phyloP scores from a whole-genome alignment of 73 alveolate genomes.

The Blepharisma japonicum region DNA sequence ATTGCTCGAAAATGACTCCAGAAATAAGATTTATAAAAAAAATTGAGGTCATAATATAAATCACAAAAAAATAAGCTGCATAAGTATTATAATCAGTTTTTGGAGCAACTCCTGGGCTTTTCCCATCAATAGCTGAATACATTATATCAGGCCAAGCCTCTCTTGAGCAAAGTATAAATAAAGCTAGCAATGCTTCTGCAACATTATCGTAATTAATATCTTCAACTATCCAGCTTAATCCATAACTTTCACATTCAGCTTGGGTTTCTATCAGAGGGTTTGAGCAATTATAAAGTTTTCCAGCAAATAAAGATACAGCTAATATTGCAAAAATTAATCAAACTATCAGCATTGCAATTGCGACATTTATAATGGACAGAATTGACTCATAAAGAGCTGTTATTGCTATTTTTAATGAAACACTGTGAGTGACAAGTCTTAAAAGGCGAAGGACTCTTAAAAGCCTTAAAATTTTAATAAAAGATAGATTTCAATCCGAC shows the following conservation, averaged over 20 bases:
- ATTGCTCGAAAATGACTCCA: conserved; percentile 49
- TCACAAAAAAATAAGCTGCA: conserved; percentile 36
- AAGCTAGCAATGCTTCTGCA: conserved; percentile 76
- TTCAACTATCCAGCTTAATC: conserved; percentile 33
- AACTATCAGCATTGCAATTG: conserved; percentile 74
- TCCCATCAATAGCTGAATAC: conserved; percentile 70
- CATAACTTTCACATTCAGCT: conserved; percentile 17
- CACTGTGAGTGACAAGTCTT: conserved; percentile 82
- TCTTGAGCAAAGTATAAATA: conserved; percentile 80
- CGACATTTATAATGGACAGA: conserved; percentile 77
- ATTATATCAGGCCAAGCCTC: conserved; percentile 94
- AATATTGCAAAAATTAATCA: conserved; percentile 91
- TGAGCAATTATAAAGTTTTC: conserved; percentile 67
- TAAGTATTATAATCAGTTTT: conserved; percentile 29
- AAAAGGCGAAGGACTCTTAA: conserved; percentile 87
- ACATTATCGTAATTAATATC: conserved; percentile 76
- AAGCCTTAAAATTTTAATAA: conserved; percentile 80
- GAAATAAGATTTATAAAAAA: conserved; percentile 49
- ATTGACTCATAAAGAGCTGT: conserved; percentile 86
- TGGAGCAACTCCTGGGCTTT: conserved; percentile 32
- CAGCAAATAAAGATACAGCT: conserved; percentile 81
- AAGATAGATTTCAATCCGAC: conserved; percentile 53
- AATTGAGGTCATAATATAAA: conserved; percentile 40
- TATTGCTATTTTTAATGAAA: conserved; percentile 80
- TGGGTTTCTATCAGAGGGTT: conserved; percentile 7